Base-by-base conservation (phyloP, 257 asterid species). In the Solanum peruvianum region DNA sequence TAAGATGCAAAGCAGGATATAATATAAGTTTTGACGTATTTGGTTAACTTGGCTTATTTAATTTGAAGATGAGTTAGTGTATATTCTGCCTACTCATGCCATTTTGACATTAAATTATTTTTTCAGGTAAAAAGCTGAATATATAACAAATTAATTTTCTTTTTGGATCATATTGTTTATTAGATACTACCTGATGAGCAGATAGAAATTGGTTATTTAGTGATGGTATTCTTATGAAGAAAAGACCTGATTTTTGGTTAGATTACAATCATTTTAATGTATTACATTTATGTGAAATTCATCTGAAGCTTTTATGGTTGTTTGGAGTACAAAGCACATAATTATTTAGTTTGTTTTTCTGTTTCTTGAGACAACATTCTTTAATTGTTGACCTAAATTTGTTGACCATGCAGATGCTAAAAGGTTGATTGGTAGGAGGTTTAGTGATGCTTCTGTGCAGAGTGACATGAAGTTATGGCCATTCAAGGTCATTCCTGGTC, bases 401-500 rank as follows among this genome's bases (percentile, higher is more conserved):
- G 15, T 29, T 35, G 27, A 18, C 42, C 27, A 9, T 42, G 72
- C 92, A 95, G 98, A 95, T 92, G 98, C 98, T 42, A 95, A 95
- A 89, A 89, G 98, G 89, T 86, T 95, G 88, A 95, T 95, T 78
- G 98, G 98, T 20, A 91, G 98, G 90, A 90, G 98, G 4, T 94
- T 91, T 56, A 85, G 89, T 7, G 98, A 95, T 87, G 88, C 98
- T 25, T 90, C 96, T 0, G 98, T 95, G 1, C 98, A 95, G 81
- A 89, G 93, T 60, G 98, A 95, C 52, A 88, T 94, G 27, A 94
- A 95, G 87, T 77, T 94, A 84, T 95, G 98, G 98, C 98, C 98
- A 42, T 95, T 95, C 88, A 93, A 92, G 90, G 95, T 95, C 58
- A 90, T 93, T 60, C 41, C 98, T 9, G 97, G 98, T 72, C 90